These are phyloP conservation scores for Peterozyma toletana DNA, from an alignment of 805 yeast genomes.

Conservation along the genomic window DNA sequence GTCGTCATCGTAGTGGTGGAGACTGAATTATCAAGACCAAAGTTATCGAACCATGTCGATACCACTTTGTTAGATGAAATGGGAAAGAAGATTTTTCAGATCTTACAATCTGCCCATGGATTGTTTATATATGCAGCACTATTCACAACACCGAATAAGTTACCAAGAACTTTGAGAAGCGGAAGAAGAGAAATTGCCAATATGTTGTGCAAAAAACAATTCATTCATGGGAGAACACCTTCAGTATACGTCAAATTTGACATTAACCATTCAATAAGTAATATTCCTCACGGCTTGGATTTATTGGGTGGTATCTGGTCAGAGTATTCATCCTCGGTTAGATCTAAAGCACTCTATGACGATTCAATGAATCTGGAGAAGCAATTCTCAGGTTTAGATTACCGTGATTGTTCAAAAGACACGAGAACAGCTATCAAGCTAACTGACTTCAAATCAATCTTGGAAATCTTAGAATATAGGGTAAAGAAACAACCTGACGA, in stretches of 20 bases:
- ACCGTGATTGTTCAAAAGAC: slow-evolving; percentile 69
- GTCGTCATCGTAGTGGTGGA: slow-evolving; percentile 84
- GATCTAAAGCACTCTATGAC: slow-evolving; percentile 25
- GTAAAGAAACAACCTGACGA: slow-evolving; percentile 70
- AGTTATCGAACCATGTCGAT: slow-evolving; percentile 16
- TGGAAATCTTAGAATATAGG: slow-evolving; percentile 76
- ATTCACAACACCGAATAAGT: slow-evolving; percentile 69
- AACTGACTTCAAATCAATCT: slow-evolving; percentile 62
- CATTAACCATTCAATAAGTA: slow-evolving; percentile 51
- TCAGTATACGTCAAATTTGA: slow-evolving; percentile 80
- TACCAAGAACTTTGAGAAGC: slow-evolving; percentile 78
- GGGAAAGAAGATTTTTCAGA: slow-evolving; percentile 36
- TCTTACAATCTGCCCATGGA: slow-evolving; percentile 51
- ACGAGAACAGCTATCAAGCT: slow-evolving; percentile 69
- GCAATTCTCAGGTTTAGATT: slow-evolving; percentile 80
- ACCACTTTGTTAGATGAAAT: slow-evolving; percentile 38
- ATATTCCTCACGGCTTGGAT: slow-evolving; percentile 71
- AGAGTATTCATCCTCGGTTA: slow-evolving; percentile 57
- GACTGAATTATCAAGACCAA: slow-evolving; percentile 17
- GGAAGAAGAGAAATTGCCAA: slow-evolving; percentile 93
- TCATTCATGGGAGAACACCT: slow-evolving; percentile 71
- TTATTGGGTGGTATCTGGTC: slow-evolving; percentile 82
- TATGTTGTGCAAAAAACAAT: slow-evolving; percentile 71
- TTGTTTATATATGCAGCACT: slow-evolving; percentile 77
- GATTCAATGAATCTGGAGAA: slow-evolving; percentile 56